A percentile compares a stretch with the other conserved stretches of the same genome.
Conservation (phyloP, 805 yeast genomes). For the Candida cerambycidarum region DNA sequence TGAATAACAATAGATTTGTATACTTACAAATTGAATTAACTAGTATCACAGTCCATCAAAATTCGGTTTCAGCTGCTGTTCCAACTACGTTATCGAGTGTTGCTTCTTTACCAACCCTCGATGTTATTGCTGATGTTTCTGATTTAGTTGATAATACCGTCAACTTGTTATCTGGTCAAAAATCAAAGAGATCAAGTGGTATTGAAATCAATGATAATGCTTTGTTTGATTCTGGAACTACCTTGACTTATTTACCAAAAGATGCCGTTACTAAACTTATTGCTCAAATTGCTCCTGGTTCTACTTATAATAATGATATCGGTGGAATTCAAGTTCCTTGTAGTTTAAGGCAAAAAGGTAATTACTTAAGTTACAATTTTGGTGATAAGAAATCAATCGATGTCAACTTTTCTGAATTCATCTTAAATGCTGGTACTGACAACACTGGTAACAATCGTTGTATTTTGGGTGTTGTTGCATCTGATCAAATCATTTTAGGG, state of each 20-base stretch:
- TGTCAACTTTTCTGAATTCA: constrained; percentile 19
- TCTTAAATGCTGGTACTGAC: constrained; percentile 15
- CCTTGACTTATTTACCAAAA: constrained; percentile 19
- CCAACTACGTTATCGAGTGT: constrained; percentile 7
- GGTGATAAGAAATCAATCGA: constrained; percentile 12
- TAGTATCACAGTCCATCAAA: constrained; percentile 16
- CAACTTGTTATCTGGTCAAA: constrained; percentile 2
- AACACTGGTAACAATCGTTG: constrained; percentile 14
- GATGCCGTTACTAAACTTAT: constrained; percentile 11
- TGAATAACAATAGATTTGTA: constrained; percentile 13
- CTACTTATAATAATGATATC: constrained; percentile 10
- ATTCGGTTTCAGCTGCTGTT: constrained; percentile 8
- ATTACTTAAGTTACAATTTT: constrained; percentile 13
- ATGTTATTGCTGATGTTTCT: constrained; percentile 6
- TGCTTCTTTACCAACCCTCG: constrained; percentile 13
- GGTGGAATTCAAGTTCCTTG: constrained; percentile 16
- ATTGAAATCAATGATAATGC: constrained; percentile 8
- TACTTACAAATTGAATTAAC: constrained; percentile 22
- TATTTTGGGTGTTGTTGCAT: constrained; percentile 14
- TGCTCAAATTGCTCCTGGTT: constrained; percentile 13
- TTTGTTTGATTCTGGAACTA: constrained; percentile 22
- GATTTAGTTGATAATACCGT: constrained; percentile 1
- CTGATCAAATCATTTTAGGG: constrained; percentile 44
- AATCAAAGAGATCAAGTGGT: constrained; percentile 9
- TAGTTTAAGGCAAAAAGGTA: constrained; percentile 15